Base-by-base conservation (phyloP, 108 stramenopile genomes). In the Fistulifera pelliculosa region DNA sequence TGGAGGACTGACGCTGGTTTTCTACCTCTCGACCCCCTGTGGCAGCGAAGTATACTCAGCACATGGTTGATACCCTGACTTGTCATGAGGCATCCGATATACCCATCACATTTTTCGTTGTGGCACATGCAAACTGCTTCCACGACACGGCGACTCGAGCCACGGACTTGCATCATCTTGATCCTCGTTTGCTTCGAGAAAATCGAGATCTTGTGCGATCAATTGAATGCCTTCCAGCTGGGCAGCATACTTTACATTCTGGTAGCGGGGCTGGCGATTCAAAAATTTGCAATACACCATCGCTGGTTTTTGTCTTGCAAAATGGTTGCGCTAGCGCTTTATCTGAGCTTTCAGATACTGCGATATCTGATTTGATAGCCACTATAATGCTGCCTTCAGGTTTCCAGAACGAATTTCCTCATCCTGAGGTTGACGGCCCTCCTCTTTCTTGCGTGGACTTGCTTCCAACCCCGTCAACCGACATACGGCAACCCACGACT, bases 21-120 rank as follows among this genome's bases (percentile, higher is more conserved):
- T 17, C 49, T 69, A 4, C 85, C 89, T 25, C 68, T 79, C 1
- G 89, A 91, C 49, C 82, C 61, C 74, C 79, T 48, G 71, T 85
- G n/a, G 76, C 89, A 39, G 77, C 83, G 17, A 62, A 61, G 38
- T 90, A 80, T 56, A 49, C 80, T 14, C 59, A 76, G 19, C 75
- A 61, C 47, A 75, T 87, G 48, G 26, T 87, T 35, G 79, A 82
- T 49, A 43, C 85, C 49, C 42, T 84, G 31, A 75, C 74, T 44
- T 45, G 26, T 38, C 61, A 52, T 38, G 54, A 71, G 38, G 64
- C 64, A 27, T 25, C 52, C 23, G 16, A 50, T 8, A 57, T 77
- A 38, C 79, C 85, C 25, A 49, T 91, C 44, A 85, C 89, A 18
- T 87, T 87, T 60, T 66, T 67, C 41, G 71, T 81, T 11, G 60